Conservation (phyloP, 2,329 filamentous ascomycete genomes). For the Trichoderma koningii region DNA sequence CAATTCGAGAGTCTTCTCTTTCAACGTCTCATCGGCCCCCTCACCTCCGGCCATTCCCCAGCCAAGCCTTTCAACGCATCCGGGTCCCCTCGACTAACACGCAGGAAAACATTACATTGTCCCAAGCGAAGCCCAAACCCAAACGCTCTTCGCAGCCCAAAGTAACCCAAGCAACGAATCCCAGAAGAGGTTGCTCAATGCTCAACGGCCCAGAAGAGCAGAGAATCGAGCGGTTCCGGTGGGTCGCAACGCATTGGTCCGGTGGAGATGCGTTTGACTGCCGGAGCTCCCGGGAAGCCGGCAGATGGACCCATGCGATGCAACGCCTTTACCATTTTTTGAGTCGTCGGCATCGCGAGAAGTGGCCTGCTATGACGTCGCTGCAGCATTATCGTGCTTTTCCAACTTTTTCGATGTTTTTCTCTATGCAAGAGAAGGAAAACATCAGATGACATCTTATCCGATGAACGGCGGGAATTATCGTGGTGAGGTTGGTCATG, state of each 20-base stretch:
- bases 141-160: not conserved
- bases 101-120: not conserved
- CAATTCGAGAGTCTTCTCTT: not conserved
- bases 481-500: not conserved
- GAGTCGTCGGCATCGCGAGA: conserved; percentile 6
- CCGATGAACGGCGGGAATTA: conserved; percentile 13
- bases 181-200: not conserved
- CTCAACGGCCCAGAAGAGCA: not conserved
- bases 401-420: not conserved
- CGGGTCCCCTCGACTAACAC: conserved; percentile 1
- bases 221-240: not conserved
- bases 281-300: conserved; percentile 22
- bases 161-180: conserved; percentile 4
- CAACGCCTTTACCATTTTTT: not conserved
- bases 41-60: not conserved
- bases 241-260: not conserved
- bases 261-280: not conserved
- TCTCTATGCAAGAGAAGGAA: not conserved
- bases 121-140: not conserved
- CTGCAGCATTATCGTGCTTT: not conserved
- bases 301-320: conserved; percentile 22
- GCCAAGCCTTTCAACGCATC: not conserved
- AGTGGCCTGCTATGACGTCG: conserved; percentile 26
- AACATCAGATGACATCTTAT: conserved; percentile 23
- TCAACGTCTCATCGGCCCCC: not conserved